Percentiles rank a stretch among this genome's conserved stretches.
Evolutionary conservation across 139 green algal genomes (phyloP).

Genomic region (Coccomyxa sp.): DNA sequence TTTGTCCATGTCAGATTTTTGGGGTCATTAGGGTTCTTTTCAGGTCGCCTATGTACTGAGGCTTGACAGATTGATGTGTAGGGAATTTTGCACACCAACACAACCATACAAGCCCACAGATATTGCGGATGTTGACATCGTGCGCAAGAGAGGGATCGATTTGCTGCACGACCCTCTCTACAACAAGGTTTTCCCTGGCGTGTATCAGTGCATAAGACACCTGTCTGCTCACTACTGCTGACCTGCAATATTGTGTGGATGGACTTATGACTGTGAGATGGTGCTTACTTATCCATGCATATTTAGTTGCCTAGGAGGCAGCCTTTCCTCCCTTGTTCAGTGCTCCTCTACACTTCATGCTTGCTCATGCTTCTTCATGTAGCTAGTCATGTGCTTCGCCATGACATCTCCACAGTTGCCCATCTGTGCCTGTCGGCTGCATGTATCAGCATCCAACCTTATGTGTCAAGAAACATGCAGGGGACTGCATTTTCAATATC

Average conservation of each 20-base stretch:
- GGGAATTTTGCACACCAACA: not conserved
- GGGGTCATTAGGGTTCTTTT: no score
- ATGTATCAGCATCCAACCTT: not conserved
- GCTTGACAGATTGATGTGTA: not conserved
- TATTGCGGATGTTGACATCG: constrained; percentile 4
- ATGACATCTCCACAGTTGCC: not conserved
- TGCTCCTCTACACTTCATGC: not conserved
- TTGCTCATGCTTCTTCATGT: not conserved
- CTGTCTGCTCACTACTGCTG: no score
- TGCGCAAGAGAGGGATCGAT: constrained; percentile 43
- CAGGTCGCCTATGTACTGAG: no score
- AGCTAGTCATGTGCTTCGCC: not conserved
- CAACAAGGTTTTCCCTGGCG: constrained; percentile 48
- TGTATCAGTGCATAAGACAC: no score
- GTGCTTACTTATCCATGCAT: not conserved
- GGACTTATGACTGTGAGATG: not conserved
- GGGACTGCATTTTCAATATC: constrained; percentile 72
- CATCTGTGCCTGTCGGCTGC: no score
- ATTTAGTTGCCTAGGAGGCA: not conserved
- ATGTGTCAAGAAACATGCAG: constrained; percentile 19
- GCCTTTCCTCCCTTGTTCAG: not conserved
- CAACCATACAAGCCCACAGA: not conserved
- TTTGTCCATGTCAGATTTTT: not conserved
- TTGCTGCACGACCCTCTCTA: constrained; percentile 67
- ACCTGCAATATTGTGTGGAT: no score